These are phyloP conservation scores for Seiridium cupressi DNA, from an alignment of 2,329 filamentous ascomycete genomes.

Conservation along the genomic window DNA sequence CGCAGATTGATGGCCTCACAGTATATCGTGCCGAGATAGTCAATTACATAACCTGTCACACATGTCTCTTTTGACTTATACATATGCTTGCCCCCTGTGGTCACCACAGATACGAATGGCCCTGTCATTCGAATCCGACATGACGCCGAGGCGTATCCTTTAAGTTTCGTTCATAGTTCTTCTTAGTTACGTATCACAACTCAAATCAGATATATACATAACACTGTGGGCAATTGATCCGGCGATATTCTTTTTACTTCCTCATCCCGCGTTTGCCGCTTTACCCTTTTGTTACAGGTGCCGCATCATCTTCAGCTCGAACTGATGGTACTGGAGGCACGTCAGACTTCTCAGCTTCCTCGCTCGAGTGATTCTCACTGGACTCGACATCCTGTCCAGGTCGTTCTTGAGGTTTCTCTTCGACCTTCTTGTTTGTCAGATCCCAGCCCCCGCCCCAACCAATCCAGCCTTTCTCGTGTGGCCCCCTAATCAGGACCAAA, in stretches of 20 bases:
- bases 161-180: too few species aligned
- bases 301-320: neutral
- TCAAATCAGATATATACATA: too few species aligned
- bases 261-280: neutral
- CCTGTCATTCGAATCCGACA: too few species aligned
- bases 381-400: neutral
- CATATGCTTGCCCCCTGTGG: too few species aligned
- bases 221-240: too few species aligned
- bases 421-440: constrained; percentile 14
- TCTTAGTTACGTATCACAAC: too few species aligned
- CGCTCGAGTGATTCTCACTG: neutral
- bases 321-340: neutral
- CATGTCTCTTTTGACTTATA: too few species aligned
- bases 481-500: constrained; percentile 21
- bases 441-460: constrained; percentile 31
- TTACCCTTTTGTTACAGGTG: neutral
- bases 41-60: too few species aligned
- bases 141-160: too few species aligned
- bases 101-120: too few species aligned
- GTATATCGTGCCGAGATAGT: too few species aligned
- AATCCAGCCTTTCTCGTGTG: constrained; percentile 28
- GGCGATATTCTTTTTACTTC: neutral
- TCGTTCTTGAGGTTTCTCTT: constrained; percentile 7
- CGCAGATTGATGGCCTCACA: too few species aligned
- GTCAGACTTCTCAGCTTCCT: neutral